phyloP scores from a whole-genome alignment of 1,284 basidiomycete species.

The Vanrija humicola region DNA sequence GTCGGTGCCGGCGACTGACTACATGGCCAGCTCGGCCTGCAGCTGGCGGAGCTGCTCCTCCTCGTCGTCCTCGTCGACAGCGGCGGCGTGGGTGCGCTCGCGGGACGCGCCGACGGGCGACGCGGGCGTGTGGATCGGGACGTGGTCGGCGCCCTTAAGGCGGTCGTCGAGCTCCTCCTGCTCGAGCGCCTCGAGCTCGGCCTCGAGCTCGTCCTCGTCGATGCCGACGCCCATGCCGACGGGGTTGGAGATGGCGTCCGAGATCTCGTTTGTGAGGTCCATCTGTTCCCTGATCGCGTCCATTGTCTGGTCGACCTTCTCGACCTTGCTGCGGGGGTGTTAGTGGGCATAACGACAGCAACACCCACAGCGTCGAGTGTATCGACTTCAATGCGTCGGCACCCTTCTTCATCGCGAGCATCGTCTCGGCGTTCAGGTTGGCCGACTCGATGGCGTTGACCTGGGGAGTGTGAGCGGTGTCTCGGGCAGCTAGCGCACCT shows the following conservation, averaged over 20 bases:
- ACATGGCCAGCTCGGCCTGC: conserved; percentile 89
- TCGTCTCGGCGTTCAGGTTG: conserved; percentile 97
- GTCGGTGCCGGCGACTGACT: background rate
- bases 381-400: conserved; percentile 87
- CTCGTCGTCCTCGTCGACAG: conserved; percentile 77
- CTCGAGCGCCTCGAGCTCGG: conserved; percentile 84
- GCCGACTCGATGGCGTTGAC: conserved; percentile 96
- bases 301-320: conserved; percentile 92
- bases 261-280: conserved; percentile 91
- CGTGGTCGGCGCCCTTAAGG: conserved; percentile 83
- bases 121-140: conserved; percentile 78
- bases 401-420: conserved; percentile 96
- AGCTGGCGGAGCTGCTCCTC: conserved; percentile 86
- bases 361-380: conserved; percentile 56
- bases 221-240: conserved; percentile 61
- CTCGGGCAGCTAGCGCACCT: conserved; percentile 51
- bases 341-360: too few species aligned
- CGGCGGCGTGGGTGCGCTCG: background rate
- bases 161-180: conserved; percentile 86
- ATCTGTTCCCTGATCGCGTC: conserved; percentile 85
- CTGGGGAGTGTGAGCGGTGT: conserved; percentile 25
- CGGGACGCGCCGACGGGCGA: conserved; percentile 55
- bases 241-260: conserved; percentile 85
- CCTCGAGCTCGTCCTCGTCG: conserved; percentile 81
- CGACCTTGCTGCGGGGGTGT: conserved; percentile 63